Conservation (phyloP, 257 asterid genomes). For the Solanum dulcamara region DNA sequence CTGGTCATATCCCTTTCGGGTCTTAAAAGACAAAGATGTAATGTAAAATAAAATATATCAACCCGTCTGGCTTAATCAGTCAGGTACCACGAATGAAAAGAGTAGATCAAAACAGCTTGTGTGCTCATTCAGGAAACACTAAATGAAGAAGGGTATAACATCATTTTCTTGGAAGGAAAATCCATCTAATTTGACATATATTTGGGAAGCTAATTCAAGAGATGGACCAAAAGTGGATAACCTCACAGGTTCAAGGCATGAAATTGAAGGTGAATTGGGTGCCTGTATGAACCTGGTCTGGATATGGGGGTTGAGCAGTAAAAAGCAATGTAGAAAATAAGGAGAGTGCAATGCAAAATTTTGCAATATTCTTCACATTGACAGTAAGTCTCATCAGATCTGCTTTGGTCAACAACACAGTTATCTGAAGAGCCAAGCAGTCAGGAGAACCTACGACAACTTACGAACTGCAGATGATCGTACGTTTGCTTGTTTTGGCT, state of each 20-base stretch:
- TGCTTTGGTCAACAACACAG: not conserved
- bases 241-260: not conserved
- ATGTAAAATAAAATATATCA: not conserved
- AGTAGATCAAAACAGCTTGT: not conserved
- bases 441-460: not conserved
- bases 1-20: not conserved
- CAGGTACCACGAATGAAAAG: not conserved
- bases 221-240: not conserved
- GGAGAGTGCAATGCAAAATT: not conserved
- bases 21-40: not conserved
- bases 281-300: not conserved
- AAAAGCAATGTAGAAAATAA: not conserved
- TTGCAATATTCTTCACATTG: not conserved
- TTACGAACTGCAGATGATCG: not conserved
- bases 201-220: not conserved
- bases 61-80: not conserved
- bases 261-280: not conserved
- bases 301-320: not conserved
- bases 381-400: not conserved
- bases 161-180: not conserved
- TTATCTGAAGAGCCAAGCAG: not conserved
- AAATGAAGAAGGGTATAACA: not conserved
- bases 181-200: not conserved
- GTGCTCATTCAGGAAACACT: not conserved
- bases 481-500: no score